These are phyloP conservation scores for Epichloe coenophiala DNA, from an alignment of 2,329 filamentous ascomycete genomes.

Conservation along the genomic window DNA sequence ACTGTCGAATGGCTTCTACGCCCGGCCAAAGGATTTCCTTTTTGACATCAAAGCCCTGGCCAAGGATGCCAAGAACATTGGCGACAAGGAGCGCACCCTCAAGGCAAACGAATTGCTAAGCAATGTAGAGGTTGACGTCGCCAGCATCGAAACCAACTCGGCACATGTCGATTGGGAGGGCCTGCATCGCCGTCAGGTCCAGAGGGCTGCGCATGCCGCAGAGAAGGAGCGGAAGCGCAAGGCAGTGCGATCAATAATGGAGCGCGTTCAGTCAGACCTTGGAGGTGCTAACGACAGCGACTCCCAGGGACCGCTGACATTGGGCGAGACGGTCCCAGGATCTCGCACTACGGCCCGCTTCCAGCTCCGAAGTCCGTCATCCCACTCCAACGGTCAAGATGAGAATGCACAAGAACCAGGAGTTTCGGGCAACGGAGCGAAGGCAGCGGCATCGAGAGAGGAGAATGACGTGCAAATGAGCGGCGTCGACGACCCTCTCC, in stretches of 20 bases:
- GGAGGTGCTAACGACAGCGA: conserved; percentile 37
- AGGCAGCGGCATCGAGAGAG: conserved; percentile 6
- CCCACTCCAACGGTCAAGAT: conserved; percentile 49
- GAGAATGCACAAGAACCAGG: conserved; percentile 9
- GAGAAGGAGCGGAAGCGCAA: conserved; percentile 51
- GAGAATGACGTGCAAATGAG: conserved; percentile 49
- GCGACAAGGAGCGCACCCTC: conserved; percentile 70
- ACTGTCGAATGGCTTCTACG: conserved; percentile 94
- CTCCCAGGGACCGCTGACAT: conserved; percentile 40
- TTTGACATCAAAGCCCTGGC: conserved; percentile 74
- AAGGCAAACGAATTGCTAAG: conserved; percentile 85
- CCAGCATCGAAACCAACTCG: conserved; percentile 56
- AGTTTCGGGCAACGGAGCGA: conserved; percentile 39
- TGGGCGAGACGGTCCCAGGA: conserved; percentile 52
- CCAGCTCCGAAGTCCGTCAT: conserved; percentile 43
- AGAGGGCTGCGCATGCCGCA: conserved; percentile 44
- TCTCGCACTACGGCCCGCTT: conserved; percentile 37
- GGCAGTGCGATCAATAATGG: conserved; percentile 42
- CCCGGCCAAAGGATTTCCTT: conserved; percentile 77
- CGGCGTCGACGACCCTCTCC: conserved; percentile 34
- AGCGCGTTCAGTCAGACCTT: conserved; percentile 37
- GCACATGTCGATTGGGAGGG: conserved; percentile 65
- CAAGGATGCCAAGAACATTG: conserved; percentile 69
- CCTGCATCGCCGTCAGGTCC: conserved; percentile 60
- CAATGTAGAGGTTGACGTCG: conserved; percentile 90